Base-by-base conservation (phyloP, 2,329 filamentous ascomycete genomes). In the Cladophialophora chaetospira region DNA sequence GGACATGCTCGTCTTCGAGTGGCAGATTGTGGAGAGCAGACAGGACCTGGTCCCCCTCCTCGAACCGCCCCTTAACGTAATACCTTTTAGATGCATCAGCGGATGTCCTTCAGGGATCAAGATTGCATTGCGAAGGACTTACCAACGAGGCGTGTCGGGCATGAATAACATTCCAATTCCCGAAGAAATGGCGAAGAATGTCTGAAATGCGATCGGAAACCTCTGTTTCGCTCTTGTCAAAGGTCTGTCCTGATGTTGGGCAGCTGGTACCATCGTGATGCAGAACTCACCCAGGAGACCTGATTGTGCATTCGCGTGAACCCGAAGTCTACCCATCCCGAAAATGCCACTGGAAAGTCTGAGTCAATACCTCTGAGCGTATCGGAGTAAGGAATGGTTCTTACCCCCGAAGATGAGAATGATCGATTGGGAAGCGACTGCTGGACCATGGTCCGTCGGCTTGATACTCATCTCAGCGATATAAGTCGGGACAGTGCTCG, bases 1-100 rank as follows among this genome's bases (percentile, higher is more conserved):
- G 66, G 3, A 84, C 76, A 44, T 78, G 75, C 5, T 73, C 76
- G 62, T 84, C 80, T 50, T 80, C 77, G 42, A 74, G 70, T 0
- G 78, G 40, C 9, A 48, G 43, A 28, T 55, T 29, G 25, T 55
- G 52, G 15, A 83, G 75, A 4, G 78, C 79, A 10, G 79, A 77
- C 28, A 82, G 75, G 11, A 82, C 79, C 15, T 74, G 72, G 36
- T 75, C 73, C 45, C 72, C 81, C 64, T 75, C 80, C 58, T 73
- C 71, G 35, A 78, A 69, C 29, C 75, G 72, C 50, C 75, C 75
- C 50, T 73, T 71, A 15, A 49, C 33, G 38, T 55, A 55, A 23
- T 55, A 55, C 48, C 48, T 52, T 4, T 23, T 3, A n/a, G 11
- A n/a, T 8, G 4, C 19, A 13, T 42, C n/a, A 40, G 33, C 8